These are phyloP conservation scores for Nidularia pulvinata DNA, from an alignment of 768 basidiomycete species.

Conservation along the genomic window DNA sequence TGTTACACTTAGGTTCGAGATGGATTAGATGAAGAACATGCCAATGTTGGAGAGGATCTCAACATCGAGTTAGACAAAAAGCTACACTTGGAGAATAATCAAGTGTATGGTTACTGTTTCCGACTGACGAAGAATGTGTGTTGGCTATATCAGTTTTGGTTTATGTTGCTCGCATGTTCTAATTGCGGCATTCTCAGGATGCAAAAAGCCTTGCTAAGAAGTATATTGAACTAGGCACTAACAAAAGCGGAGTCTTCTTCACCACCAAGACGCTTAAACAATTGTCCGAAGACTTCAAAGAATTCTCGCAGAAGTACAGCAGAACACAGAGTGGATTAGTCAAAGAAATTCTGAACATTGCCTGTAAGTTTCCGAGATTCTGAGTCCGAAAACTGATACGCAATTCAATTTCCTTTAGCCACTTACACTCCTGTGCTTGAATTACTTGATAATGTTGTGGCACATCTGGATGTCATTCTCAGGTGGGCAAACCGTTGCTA, in stretches of 20 bases:
- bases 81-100: conserved; percentile 91
- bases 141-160: conserved; percentile 4
- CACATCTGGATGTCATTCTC: conserved; percentile 88
- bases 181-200: conserved; percentile 51
- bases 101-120: conserved; percentile 90
- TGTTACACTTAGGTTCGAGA: conserved; percentile 54
- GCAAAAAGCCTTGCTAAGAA: conserved; percentile 66
- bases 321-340: conserved; percentile 82
- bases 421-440: conserved; percentile 93
- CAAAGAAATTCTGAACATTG: conserved; percentile 91
- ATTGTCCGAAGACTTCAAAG: conserved; percentile 70
- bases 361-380: conserved; percentile 50
- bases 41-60: conserved; percentile 64
- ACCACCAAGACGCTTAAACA: conserved; percentile 76
- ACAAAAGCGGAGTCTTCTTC: conserved; percentile 89
- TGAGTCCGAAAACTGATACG: not conserved
- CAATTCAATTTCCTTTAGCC: conserved; percentile 42
- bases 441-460: conserved; percentile 77
- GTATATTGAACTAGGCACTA: conserved; percentile 84
- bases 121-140: conserved; percentile 88
- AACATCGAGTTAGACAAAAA: conserved; percentile 91
- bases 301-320: conserved; percentile 67
- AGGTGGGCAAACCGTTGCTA: conserved; percentile 50
- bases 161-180: too few species aligned
- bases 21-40: conserved; percentile 82